Percentiles rank a stretch among this genome's conserved stretches.
These are phyloP conservation scores for Pontederia paniculata DNA, from an alignment of 176 grass and related monocot genomes.

Conservation along the genomic window DNA sequence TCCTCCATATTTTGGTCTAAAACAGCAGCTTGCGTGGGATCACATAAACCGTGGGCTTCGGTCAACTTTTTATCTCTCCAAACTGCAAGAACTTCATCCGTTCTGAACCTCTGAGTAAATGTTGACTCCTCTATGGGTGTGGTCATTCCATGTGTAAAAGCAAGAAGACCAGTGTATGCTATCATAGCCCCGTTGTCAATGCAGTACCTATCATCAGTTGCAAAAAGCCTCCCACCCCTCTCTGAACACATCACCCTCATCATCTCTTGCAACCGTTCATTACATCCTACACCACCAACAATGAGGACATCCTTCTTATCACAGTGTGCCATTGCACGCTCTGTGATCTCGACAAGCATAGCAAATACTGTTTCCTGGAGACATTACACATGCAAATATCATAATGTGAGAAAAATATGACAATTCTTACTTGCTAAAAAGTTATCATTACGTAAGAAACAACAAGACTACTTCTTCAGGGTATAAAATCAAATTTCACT, in stretches of 20 bases:
- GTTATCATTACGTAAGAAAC: too few species aligned
- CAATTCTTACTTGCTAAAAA: too few species aligned
- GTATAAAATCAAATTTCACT: too few species aligned
- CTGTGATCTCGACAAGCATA: slow-evolving; percentile 98
- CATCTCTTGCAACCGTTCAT: slow-evolving; percentile 85
- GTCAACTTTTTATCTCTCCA: slow-evolving; percentile 74
- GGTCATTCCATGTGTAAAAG: slow-evolving; percentile 50
- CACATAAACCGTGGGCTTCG: slow-evolving; percentile 17
- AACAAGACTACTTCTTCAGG: too few species aligned
- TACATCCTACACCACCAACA: slow-evolving; percentile 89
- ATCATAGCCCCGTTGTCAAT: slow-evolving; percentile 96
- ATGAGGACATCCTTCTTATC: slow-evolving; percentile 80
- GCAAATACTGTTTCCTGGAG: slow-evolving; percentile 84
- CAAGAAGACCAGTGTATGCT: slow-evolving; percentile 87
- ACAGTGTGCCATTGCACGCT: slow-evolving; percentile 92
- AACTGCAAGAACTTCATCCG: slow-evolving; percentile 84
- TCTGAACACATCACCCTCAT: slow-evolving; percentile 93
- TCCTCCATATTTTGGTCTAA: slow-evolving; percentile 15
- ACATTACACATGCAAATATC: not conserved
- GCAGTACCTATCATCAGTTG: slow-evolving; percentile 92
- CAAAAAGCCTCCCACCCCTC: slow-evolving; percentile 61
- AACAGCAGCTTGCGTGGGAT: slow-evolving; percentile 21
- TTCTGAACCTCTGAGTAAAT: slow-evolving; percentile 92
- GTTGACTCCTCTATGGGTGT: slow-evolving; percentile 64
- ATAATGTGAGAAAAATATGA: too few species aligned